phyloP scores from a whole-genome alignment of 129 eudicot species.

The Kitagawia praeruptora region DNA sequence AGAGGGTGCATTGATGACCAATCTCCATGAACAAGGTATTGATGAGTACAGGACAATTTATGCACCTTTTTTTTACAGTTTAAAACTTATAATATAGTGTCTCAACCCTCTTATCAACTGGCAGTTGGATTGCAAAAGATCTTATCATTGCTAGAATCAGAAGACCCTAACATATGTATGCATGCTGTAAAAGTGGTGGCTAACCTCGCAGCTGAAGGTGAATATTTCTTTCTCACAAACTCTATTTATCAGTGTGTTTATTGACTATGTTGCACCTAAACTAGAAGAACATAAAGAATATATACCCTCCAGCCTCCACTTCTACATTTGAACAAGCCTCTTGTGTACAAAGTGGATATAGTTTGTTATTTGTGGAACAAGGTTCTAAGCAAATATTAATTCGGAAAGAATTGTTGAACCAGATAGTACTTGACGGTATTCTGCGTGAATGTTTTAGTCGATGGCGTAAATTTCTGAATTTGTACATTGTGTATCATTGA shows the following conservation, averaged over 20 bases:
- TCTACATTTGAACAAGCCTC: neutral
- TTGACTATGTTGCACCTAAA: neutral
- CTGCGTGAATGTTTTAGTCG: neutral
- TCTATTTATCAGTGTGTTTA: constrained; percentile 5
- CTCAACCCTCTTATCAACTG: constrained; percentile 1
- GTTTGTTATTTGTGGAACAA: neutral
- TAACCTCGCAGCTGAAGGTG: constrained; percentile 99
- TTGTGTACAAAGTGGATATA: neutral
- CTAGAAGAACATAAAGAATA: neutral
- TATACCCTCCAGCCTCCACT: neutral
- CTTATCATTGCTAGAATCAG: constrained; percentile 86
- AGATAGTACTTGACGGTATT: neutral
- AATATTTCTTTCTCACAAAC: constrained; percentile 12
- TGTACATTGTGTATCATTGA: neutral
- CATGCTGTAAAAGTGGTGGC: constrained; percentile 99
- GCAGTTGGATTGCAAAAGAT: constrained; percentile 97
- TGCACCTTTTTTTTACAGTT: constrained; percentile 5
- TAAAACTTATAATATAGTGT: neutral
- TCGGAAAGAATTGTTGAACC: neutral
- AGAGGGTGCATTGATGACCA: constrained; percentile 60
- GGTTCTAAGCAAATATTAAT: too few species aligned
- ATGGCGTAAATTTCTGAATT: neutral
- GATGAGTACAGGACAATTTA: neutral
- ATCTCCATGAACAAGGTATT: constrained; percentile 92
- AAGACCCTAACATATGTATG: constrained; percentile 81